These are phyloP conservation scores for Ramaria sp. DNA, from an alignment of 768 basidiomycete species.

Conservation along the genomic window DNA sequence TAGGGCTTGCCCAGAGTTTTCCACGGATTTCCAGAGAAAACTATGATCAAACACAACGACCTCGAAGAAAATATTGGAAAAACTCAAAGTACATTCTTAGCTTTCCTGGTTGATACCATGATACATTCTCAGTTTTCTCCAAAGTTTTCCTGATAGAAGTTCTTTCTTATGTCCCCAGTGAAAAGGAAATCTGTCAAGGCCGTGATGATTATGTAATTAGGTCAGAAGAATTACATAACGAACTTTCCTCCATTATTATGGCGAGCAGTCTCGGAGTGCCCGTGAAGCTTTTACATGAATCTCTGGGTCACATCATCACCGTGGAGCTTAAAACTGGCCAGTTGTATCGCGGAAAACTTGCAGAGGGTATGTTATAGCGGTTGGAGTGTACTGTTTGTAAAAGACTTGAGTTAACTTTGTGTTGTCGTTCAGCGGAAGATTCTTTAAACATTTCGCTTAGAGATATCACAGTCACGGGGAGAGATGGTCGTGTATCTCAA, in stretches of 20 bases:
- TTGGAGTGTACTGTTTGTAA: constrained; percentile 1
- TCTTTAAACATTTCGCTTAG: constrained; percentile 93
- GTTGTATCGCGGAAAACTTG: constrained; percentile 92
- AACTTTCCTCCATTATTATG: background rate
- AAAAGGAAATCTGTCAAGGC: background rate
- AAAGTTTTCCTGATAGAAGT: no score
- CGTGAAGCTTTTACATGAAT: constrained; percentile 93
- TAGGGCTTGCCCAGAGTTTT: no score
- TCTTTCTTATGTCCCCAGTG: no score
- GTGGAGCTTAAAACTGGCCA: constrained; percentile 99
- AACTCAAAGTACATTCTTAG: no score
- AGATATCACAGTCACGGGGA: constrained; percentile 95
- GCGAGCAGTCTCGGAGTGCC: constrained; percentile 71
- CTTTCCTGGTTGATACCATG: no score
- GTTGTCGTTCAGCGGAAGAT: constrained; percentile 72
- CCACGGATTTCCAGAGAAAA: no score
- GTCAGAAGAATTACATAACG: background rate
- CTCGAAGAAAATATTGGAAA: no score
- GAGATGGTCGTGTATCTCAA: constrained; percentile 97
- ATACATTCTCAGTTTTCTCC: no score
- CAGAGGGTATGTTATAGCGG: constrained; percentile 72
- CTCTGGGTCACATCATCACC: constrained; percentile 90
- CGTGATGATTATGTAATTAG: background rate
- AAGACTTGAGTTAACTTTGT: background rate
- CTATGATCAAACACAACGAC: no score